Base-by-base conservation (phyloP, 1,284 basidiomycete genomes). In the Naganishia liquefaciens region DNA sequence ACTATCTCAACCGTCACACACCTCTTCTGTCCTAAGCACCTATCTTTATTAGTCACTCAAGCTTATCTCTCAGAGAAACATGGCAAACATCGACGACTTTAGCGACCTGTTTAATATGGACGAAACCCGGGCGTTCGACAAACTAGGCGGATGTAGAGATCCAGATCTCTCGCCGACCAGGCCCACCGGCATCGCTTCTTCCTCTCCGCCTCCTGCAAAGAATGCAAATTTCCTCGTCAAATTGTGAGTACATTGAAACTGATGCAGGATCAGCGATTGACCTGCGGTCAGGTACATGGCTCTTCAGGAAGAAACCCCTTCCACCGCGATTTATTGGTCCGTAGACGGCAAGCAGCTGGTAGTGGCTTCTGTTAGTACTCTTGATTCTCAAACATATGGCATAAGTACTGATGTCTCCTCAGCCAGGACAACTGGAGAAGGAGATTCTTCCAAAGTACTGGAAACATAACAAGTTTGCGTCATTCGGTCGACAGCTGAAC, bases 401-500 rank as follows among this genome's bases (percentile, higher is more conserved):
- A 27, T 25, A 13, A 23, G 21, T 57, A 60, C 37, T 37, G 55
- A 47, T 21, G 7, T 37, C 42, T n/a, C 2, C 37, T 21, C 44
- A 37, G 66, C 58, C 62, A 15, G 44, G 43, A n/a, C 54, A 74
- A 72, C 68, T 77, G 23, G 73, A 70, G 13, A 71, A 71, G 57
- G 72, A 75, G 40, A 70, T 77, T 13, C 63, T 77, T 15, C 75
- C 74, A 0, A 70, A 64, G 33, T 68, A 76, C 23, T 77, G 72
- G 72, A 77, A 77, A 66, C 76, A 77, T 63, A 72, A 74, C 62
- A 76, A 77, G 66, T 60, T 77, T 3, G 66, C 74, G 15, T 75
- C 73, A 1, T 77, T 77, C 53, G 73, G 73, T 15, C 58, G 76
- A 19, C 76, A 77, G 62, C 68, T 77, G 7, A 66, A 62, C 28